Base-by-base conservation (phyloP, 2,329 filamentous ascomycete genomes). In the Ciborinia camelliae region DNA sequence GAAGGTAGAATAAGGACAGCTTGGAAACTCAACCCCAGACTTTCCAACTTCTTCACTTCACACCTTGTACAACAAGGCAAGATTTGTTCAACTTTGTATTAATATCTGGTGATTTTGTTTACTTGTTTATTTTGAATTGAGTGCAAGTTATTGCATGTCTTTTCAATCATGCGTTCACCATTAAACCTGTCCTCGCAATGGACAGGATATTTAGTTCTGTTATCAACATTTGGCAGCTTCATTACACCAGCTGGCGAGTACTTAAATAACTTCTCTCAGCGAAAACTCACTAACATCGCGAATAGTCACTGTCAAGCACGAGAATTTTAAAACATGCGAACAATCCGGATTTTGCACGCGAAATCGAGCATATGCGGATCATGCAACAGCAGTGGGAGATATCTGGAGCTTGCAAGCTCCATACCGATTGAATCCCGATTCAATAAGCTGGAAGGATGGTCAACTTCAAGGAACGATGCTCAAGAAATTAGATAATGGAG, bases 301-400 rank as follows among this genome's bases (percentile, higher is more conserved):
- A 26, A 23, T 35, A 96, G 92, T 85, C 69, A 83, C 86, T 73
- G 95, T 99, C 61, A 99, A 99, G 80, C 90, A 97, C 75, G 88
- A 97, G 73, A 93, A 96, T 77, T 99, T 98, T 84, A 99, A 98
- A 76, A 97, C 90, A 73, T 99, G 95, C 80, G 81, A 90, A 71
- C 94, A 99, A 76, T 95, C 94, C 5, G 95, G 95, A 73, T 99
- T 99, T 81, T 99, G 95, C 80, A 95, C 92, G 76, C 90, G 95
- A 70, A 98, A 98, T 79, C 88, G 95, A 76, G 90, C 86, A 47
- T 93, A 90, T 75, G 95, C 95, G 75, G 93, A 98, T 78, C 81
- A 85, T 68, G 92, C 88, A 68, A 79, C 85, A 53, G 80, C 85
- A 50, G 79, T 86, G 64, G 87, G 86, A 66, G 82, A 85, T 10